Percentiles rank a stretch among this genome's conserved stretches.
phyloP scores from a whole-genome alignment of 495 filamentous ascomycete species.

The Lasiosphaeris hirsuta region DNA sequence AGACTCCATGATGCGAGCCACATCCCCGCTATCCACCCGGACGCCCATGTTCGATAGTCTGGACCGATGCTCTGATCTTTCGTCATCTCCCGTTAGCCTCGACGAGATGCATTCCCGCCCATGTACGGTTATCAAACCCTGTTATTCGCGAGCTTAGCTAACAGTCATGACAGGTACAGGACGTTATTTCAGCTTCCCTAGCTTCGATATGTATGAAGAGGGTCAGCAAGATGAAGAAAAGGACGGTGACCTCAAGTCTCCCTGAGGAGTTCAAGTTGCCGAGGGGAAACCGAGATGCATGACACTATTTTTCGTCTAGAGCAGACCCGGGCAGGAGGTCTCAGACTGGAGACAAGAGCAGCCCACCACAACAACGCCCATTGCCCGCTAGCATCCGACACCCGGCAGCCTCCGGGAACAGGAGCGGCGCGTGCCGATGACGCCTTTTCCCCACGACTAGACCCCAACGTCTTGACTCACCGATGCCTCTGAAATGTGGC shows the following conservation, averaged over 20 bases:
- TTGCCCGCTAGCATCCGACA: background rate
- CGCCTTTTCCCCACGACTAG: background rate
- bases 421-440: background rate
- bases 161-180: conserved; percentile 31
- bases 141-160: conserved; percentile 2
- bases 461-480: background rate
- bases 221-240: conserved; percentile 38
- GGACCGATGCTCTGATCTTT: conserved; percentile 25
- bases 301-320: background rate
- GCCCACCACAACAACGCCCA: conserved; percentile 11
- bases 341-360: background rate
- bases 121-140: conserved; percentile 19
- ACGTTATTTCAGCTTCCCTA: conserved; percentile 57
- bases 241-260: conserved; percentile 26
- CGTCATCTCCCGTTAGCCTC: conserved; percentile 31
- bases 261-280: conserved; percentile 19
- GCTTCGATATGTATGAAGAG: conserved; percentile 50
- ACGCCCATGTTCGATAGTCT: conserved; percentile 36
- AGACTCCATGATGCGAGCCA: conserved; percentile 29
- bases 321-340: background rate
- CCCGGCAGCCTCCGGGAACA: background rate
- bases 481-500: conserved; percentile 7
- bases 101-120: conserved; percentile 26
- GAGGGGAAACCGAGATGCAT: conserved; percentile 6
- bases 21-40: conserved; percentile 35